Conservation (phyloP, 345 rosid species). For the Clarkia xantiana region DNA sequence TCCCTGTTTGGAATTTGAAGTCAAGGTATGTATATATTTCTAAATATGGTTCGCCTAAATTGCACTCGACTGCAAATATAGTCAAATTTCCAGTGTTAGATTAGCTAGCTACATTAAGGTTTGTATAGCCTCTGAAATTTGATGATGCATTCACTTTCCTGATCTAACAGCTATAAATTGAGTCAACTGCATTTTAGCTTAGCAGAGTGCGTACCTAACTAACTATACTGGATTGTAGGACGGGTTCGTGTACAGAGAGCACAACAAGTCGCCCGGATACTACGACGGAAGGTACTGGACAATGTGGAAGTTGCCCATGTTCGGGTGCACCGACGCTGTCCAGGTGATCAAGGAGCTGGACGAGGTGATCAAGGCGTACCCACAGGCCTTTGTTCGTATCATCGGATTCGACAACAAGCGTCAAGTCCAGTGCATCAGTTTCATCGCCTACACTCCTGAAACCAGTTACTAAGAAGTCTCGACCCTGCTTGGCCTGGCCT, state of each 20-base stretch:
- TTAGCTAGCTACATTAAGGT: too few relatives aligned
- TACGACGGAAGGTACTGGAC: slow-evolving; percentile 72
- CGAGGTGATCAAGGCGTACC: slow-evolving; percentile 34
- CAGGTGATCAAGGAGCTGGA: slow-evolving; percentile 38
- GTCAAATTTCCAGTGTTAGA: too few relatives aligned
- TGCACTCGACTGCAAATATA: too few relatives aligned
- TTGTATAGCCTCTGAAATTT: too few relatives aligned
- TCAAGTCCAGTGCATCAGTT: slow-evolving; percentile 56
- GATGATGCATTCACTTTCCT: too few relatives aligned
- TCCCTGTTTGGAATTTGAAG: slow-evolving; percentile 5
- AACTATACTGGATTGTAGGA: slow-evolving; percentile 15
- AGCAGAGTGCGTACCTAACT: too few relatives aligned
- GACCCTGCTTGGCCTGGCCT: too few relatives aligned
- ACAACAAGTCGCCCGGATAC: slow-evolving; percentile 48
- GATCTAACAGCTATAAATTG: too few relatives aligned
- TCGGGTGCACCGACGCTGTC: slow-evolving; percentile 50
- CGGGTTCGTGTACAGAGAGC: slow-evolving; percentile 26
- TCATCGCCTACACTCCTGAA: slow-evolving; percentile 43
- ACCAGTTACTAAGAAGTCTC: too few relatives aligned
- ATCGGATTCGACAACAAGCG: slow-evolving; percentile 35
- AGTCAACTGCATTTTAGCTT: too few relatives aligned
- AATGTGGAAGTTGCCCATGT: slow-evolving; percentile 71
- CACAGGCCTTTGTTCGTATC: slow-evolving; percentile 37
- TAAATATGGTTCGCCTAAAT: too few relatives aligned
- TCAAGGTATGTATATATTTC: slow-evolving; percentile 2